phyloP scores from a whole-genome alignment of 768 basidiomycete species.

The Boletus coccyginus region DNA sequence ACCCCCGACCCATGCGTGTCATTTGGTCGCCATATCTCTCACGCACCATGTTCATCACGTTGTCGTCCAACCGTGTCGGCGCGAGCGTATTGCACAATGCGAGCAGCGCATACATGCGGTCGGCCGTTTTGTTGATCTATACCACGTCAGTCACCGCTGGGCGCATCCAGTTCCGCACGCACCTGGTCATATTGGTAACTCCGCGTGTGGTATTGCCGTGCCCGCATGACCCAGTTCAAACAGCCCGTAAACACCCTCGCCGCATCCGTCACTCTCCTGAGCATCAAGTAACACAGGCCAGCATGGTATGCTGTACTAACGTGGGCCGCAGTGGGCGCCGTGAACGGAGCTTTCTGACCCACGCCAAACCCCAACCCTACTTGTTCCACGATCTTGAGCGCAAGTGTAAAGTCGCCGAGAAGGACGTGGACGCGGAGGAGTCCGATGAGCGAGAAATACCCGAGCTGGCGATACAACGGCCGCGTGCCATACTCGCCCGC shows the following conservation, averaged over 20 bases:
- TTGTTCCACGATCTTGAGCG: constrained; percentile 91
- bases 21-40: constrained; percentile 94
- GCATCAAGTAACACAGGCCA: constrained; percentile 95
- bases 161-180: constrained; percentile 5
- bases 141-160: background rate
- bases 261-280: constrained; percentile 92
- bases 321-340: constrained; percentile 94
- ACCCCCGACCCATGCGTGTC: constrained; percentile 80
- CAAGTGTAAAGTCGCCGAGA: constrained; percentile 93
- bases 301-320: constrained; percentile 95
- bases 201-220: constrained; percentile 95
- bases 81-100: constrained; percentile 92
- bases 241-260: constrained; percentile 91
- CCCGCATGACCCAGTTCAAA: constrained; percentile 92
- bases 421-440: constrained; percentile 94
- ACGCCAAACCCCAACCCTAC: constrained; percentile 91
- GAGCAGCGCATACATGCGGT: constrained; percentile 96
- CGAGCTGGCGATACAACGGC: constrained; percentile 90
- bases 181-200: constrained; percentile 97
- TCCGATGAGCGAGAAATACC: constrained; percentile 96
- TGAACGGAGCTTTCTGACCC: constrained; percentile 90
- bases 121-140: constrained; percentile 95
- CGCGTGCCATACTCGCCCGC: constrained; percentile 89
- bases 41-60: constrained; percentile 88
- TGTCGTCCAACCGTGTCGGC: constrained; percentile 90